Evolutionary conservation across 2,329 filamentous ascomycete species (phyloP), one percentile per base, ranked within the genome.

Genomic region (Ophiostoma novo-ulmi): DNA sequence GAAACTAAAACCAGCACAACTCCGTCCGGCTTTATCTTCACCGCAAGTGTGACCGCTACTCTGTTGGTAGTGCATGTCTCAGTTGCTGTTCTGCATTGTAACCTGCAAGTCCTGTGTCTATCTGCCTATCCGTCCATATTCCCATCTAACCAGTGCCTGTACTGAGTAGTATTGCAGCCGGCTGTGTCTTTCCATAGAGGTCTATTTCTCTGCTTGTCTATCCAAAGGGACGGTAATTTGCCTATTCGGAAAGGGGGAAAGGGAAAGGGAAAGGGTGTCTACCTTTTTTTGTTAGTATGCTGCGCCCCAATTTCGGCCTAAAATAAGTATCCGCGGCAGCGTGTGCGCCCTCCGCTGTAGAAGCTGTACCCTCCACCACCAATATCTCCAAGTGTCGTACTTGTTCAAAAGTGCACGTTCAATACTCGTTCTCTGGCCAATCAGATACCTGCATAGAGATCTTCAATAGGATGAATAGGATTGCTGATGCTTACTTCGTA

Each of bases 31-130:
- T 64, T n/a, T 38, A 58, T 58, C 52, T 58, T 64, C 61, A 64
- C 61, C 61, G 61, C 61, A 64, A 64, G 61, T 64, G 61, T 64
- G 61, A 64, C 61, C 61, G 61, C 61, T 64, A 64, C 61, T 64
- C 61, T 64, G 17, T 31, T 10, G 55, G 31, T 35, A 31, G 61
- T 64, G 31, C 61, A n/a, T 64, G 61, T 64, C 61, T 64, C 61
- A 64, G 31, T 36, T 39, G 61, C 20, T 64, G 61, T 39, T 38
- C 31, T 36, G 17, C 31, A 64, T 31, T 17, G 35, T n/a, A 20
- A n/a, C 17, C n/a, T 31, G 31, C 31, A 31, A 31, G 5, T 14
- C 13, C 26, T 14, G 26, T 44, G 41, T 44, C 41, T 20, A 17
- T 17, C 41, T 13, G 17, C 41, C 41, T 13, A 44, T 44, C 17